Conservation (phyloP, 208 protist species). For the Leishmania major region DNA sequence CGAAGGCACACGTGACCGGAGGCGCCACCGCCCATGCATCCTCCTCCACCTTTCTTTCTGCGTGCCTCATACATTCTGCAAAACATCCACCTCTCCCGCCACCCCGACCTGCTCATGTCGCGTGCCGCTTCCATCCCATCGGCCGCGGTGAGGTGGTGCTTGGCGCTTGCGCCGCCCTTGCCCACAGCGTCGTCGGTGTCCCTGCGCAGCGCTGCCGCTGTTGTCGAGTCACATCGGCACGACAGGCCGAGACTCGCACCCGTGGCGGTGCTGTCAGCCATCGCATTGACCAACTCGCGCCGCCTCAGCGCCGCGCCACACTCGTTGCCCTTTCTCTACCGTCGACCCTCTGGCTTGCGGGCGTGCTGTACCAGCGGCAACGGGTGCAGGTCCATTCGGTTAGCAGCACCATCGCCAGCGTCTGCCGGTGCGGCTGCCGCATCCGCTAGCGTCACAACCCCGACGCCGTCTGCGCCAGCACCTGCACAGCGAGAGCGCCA, state of each 20-base stretch:
- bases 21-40: too few species aligned
- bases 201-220: background rate
- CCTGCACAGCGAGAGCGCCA: slow-evolving; percentile 9
- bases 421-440: background rate
- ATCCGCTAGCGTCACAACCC: background rate
- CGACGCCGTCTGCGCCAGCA: background rate
- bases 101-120: background rate
- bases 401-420: background rate
- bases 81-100: background rate
- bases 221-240: too few species aligned
- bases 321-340: background rate
- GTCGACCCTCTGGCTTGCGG: background rate
- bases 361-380: background rate
- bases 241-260: background rate
- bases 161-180: background rate
- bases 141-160: background rate
- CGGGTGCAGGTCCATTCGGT: background rate
- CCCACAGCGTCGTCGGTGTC: background rate
- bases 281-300: background rate
- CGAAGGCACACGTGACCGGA: background rate
- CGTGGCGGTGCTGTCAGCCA: background rate
- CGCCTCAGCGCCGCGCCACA: background rate
- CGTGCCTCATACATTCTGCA: background rate
- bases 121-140: background rate
- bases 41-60: background rate